Percentiles rank a stretch among this genome's conserved stretches.
phyloP scores from a whole-genome alignment of 2,329 filamentous ascomycete genomes.

The Septoria petroselini region DNA sequence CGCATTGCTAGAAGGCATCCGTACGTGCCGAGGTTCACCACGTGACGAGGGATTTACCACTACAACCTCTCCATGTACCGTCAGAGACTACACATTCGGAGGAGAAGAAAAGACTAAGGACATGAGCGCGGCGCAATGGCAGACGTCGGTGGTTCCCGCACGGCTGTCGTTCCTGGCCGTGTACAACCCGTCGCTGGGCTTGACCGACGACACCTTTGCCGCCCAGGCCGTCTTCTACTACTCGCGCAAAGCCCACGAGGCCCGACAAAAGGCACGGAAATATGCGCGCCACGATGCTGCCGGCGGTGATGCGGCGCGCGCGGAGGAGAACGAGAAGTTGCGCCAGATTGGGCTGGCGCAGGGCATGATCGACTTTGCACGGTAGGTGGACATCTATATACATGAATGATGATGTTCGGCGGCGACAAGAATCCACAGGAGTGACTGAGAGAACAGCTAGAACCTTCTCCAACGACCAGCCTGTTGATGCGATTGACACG shows the following conservation, averaged over 20 bases:
- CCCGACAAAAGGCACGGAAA: conserved; percentile 27
- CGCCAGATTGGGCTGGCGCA: conserved; percentile 94
- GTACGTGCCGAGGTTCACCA: too few relatives aligned
- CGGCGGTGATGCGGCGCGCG: conserved; percentile 42
- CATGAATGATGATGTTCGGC: not conserved
- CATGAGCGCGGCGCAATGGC: conserved; percentile 31
- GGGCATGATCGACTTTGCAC: conserved; percentile 90
- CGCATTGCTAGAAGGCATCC: too few relatives aligned
- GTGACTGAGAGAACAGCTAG: conserved; percentile 39
- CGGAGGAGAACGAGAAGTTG: conserved; percentile 79
- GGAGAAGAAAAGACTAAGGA: too few relatives aligned
- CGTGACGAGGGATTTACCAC: too few relatives aligned
- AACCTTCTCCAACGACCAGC: conserved; percentile 73
- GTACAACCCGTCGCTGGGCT: conserved; percentile 83
- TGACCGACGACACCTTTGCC: conserved; percentile 66
- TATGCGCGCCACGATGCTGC: conserved; percentile 33
- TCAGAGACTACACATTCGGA: not conserved
- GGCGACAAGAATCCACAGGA: conserved; percentile 7
- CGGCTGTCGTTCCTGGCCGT: conserved; percentile 88
- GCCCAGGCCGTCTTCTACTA: conserved; percentile 94
- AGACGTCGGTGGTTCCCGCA: conserved; percentile 56
- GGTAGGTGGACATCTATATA: conserved; percentile 41
- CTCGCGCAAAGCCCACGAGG: conserved; percentile 47
- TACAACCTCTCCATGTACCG: too few relatives aligned
- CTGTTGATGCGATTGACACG: conserved; percentile 84